Conservation (phyloP, 2,329 filamentous ascomycete genomes). For the Hortaea werneckii region DNA sequence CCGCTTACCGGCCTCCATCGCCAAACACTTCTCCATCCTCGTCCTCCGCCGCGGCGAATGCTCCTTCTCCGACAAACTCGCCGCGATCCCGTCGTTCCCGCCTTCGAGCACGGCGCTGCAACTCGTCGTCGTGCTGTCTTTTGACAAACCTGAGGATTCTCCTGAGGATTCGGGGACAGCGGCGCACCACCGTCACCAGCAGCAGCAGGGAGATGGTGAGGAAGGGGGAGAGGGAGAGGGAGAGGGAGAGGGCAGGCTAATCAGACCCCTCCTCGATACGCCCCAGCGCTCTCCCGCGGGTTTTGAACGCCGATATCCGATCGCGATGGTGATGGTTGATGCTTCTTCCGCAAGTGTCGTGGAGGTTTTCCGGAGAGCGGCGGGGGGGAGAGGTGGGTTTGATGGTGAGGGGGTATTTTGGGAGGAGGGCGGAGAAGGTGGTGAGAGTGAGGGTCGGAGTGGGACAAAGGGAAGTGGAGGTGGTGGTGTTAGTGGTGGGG, state of each 20-base stretch:
- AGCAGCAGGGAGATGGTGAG: too few relatives aligned
- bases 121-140: slow-evolving; percentile 68
- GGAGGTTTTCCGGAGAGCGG: slow-evolving; percentile 48
- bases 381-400: slow-evolving; percentile 17
- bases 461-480: too few relatives aligned
- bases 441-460: slow-evolving; percentile 2
- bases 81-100: slow-evolving; percentile 69
- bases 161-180: too few relatives aligned
- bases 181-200: too few relatives aligned
- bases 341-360: slow-evolving; percentile 56
- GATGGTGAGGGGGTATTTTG: slow-evolving; percentile 6
- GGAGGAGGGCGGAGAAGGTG: neutral
- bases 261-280: slow-evolving; percentile 65
- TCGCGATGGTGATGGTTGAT: slow-evolving; percentile 75
- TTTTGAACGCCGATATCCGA: slow-evolving; percentile 56
- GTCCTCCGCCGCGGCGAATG: slow-evolving; percentile 75
- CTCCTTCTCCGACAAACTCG: slow-evolving; percentile 71
- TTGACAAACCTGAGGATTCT: slow-evolving; percentile 12
- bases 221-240: slow-evolving; percentile 14
- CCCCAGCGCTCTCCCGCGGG: slow-evolving; percentile 62
- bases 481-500: too few relatives aligned
- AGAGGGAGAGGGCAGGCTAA: slow-evolving; percentile 20
- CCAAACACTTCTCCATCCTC: slow-evolving; percentile 59
- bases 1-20: slow-evolving; percentile 42
- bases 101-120: slow-evolving; percentile 46